Percentiles rank a stretch among this genome's conserved stretches.
These are phyloP conservation scores for Hebeloma cylindrosporum DNA, from an alignment of 768 basidiomycete species.

Conservation along the genomic window DNA sequence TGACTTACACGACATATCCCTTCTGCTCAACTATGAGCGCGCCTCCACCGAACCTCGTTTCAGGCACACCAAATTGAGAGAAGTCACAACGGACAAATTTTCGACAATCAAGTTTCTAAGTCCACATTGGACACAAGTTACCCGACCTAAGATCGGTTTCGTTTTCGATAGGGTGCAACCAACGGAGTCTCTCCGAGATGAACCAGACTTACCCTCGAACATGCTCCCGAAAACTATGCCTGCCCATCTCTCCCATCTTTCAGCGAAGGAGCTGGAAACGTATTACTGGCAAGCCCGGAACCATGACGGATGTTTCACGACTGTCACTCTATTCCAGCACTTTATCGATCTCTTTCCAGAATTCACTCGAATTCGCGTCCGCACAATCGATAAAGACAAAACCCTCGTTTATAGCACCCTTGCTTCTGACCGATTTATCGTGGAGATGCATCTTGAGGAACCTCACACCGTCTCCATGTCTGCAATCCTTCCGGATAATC, in stretches of 20 bases:
- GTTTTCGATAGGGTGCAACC: constrained; percentile 15
- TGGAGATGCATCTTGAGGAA: constrained; percentile 19
- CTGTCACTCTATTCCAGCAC: constrained; percentile 21
- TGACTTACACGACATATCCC: constrained; percentile 23
- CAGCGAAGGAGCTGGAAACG: constrained; percentile 19
- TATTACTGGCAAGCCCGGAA: constrained; percentile 24
- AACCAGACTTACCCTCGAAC: constrained; percentile 19
- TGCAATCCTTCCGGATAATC: constrained; percentile 9
- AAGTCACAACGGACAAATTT: constrained; percentile 17
- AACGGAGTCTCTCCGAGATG: background rate
- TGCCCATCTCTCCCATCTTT: constrained; percentile 3
- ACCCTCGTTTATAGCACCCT: constrained; percentile 14
- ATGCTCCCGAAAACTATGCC: constrained; percentile 14
- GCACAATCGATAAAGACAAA: constrained; percentile 13
- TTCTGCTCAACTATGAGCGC: constrained; percentile 25
- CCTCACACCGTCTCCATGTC: constrained; percentile 13
- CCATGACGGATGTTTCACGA: constrained; percentile 22
- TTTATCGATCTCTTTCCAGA: constrained; percentile 24
- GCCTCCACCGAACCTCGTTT: constrained; percentile 23
- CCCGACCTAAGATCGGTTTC: constrained; percentile 17
- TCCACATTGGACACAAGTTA: constrained; percentile 10
- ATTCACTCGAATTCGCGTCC: constrained; percentile 18
- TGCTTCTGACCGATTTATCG: constrained; percentile 12
- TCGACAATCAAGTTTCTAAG: constrained; percentile 13
- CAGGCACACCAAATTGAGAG: constrained; percentile 21